A percentile compares a stretch with the other conserved stretches of the same genome.
These are phyloP conservation scores for Margaritispora aquatica DNA, from an alignment of 495 filamentous ascomycete species.

Conservation along the genomic window DNA sequence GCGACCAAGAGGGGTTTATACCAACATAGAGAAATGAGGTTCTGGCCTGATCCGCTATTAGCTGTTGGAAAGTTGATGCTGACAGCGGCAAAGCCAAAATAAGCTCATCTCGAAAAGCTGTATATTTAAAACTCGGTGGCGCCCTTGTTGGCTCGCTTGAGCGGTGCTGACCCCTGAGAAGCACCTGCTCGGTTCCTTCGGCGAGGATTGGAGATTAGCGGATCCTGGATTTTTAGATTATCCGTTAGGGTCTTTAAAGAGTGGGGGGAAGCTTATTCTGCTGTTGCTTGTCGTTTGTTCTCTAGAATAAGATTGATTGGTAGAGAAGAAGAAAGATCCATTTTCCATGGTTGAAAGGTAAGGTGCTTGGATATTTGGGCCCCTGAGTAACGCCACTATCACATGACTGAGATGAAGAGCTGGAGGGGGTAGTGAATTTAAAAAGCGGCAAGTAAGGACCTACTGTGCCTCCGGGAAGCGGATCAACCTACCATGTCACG, in stretches of 20 bases:
- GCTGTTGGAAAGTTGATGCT: too few relatives aligned
- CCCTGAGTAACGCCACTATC: background rate
- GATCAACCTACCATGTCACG: background rate
- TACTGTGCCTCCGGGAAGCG: background rate
- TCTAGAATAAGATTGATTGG: background rate
- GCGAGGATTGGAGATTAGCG: conserved; percentile 7
- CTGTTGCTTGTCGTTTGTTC: background rate
- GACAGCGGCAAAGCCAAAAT: too few relatives aligned
- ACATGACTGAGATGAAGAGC: background rate
- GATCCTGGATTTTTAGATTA: background rate
- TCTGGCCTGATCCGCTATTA: too few relatives aligned
- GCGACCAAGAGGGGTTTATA: background rate
- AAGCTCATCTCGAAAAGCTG: background rate
- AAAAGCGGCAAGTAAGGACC: background rate
- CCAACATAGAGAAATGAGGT: background rate
- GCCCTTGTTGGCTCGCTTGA: background rate
- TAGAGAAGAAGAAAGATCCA: background rate
- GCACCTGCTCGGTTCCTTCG: background rate
- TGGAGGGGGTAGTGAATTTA: background rate
- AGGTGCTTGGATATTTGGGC: background rate
- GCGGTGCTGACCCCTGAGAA: background rate
- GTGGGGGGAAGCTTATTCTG: background rate
- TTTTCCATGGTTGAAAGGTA: background rate
- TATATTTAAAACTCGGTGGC: conserved; percentile 4
- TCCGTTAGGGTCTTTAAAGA: background rate